These are phyloP conservation scores for Penicillium sp. DNA, from an alignment of 2,329 filamentous ascomycete genomes.

Conservation along the genomic window DNA sequence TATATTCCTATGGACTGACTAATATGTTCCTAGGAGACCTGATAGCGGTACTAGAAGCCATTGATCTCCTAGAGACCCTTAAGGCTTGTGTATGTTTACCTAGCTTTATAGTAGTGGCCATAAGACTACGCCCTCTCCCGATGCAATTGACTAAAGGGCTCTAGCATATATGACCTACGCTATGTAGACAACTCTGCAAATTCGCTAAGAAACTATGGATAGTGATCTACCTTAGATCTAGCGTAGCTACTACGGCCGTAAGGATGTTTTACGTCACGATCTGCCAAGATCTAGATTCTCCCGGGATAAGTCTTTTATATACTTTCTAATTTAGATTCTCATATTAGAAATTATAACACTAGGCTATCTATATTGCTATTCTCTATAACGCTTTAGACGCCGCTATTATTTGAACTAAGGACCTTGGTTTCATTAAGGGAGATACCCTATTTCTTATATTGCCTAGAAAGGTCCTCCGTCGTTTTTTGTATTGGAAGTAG, in stretches of 20 bases:
- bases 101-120: not conserved
- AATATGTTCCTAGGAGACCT: not conserved
- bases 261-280: not conserved
- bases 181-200: not conserved
- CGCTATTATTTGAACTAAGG: no score
- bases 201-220: not conserved
- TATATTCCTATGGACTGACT: not conserved
- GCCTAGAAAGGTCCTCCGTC: not conserved
- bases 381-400: not conserved
- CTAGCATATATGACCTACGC: not conserved
- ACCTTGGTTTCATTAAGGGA: not conserved
- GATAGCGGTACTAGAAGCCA: not conserved
- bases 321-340: not conserved
- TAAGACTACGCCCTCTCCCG: not conserved
- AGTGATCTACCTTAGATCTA: not conserved
- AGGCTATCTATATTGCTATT: not conserved
- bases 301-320: not conserved
- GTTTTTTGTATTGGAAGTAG: not conserved
- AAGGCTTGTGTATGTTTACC: not conserved
- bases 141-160: not conserved
- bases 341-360: not conserved
- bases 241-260: not conserved
- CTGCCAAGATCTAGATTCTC: not conserved
- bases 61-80: not conserved
- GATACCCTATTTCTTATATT: not conserved